Percentiles rank a stretch among this genome's conserved stretches.
Evolutionary conservation across 1,284 basidiomycete species (phyloP).

Genomic region (Melampsora americana): DNA sequence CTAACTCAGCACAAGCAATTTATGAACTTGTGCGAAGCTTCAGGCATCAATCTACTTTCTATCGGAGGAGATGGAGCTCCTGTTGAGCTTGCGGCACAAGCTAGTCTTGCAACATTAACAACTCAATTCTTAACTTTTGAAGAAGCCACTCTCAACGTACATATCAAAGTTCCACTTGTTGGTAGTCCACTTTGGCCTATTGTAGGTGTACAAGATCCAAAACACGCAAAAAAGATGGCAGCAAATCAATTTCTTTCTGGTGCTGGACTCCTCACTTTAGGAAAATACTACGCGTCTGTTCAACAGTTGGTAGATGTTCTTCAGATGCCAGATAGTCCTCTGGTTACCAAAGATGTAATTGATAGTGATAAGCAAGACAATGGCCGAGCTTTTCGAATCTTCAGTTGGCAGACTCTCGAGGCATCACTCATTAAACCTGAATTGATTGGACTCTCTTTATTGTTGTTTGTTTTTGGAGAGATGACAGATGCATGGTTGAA

Average conservation of each 20-base stretch:
- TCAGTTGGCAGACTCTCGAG: constrained; percentile 15
- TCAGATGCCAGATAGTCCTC: neutral
- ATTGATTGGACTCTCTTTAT: neutral
- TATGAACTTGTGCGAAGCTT: neutral
- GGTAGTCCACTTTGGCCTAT: constrained; percentile 3
- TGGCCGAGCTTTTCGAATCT: neutral
- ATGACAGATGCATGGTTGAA: constrained; percentile 11
- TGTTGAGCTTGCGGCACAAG: neutral
- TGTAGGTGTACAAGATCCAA: constrained; percentile 17
- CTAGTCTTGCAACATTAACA: neutral
- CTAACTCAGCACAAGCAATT: neutral
- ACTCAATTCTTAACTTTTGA: neutral
- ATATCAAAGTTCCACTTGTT: constrained; percentile 12
- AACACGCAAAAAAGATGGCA: constrained; percentile 11
- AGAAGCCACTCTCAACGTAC: neutral
- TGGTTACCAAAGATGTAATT: constrained; percentile 1
- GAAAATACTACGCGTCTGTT: constrained; percentile 15
- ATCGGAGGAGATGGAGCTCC: neutral
- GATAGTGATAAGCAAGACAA: constrained; percentile 23
- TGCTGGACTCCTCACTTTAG: constrained; percentile 6
- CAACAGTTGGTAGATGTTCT: constrained; percentile 4
- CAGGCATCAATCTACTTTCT: constrained; percentile 9
- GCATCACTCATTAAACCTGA: neutral
- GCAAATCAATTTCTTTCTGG: constrained; percentile 20
- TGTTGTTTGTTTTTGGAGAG: constrained; percentile 20